Base-by-base conservation (phyloP, 306 rosid species). In the Castanea mollissima region DNA sequence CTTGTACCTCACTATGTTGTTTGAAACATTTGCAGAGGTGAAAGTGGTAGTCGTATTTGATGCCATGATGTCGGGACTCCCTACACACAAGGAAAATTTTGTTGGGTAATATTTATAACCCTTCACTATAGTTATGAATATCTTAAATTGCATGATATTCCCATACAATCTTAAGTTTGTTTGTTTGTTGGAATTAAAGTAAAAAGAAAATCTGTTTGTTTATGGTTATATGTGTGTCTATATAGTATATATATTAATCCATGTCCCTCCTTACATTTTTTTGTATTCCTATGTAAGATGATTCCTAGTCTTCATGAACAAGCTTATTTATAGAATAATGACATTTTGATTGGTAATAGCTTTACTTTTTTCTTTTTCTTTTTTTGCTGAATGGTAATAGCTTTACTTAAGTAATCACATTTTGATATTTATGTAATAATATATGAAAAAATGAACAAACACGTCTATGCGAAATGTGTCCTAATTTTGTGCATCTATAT, bases 51-150 rank as follows among this genome's bases (percentile, higher is more conserved):
- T 81, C 78, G 99, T 92, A 51, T 92, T 94, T 84, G 99, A 92
- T 87, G 97, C 99, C 58, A 83, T 91, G 93, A 89, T 88, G 92
- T 94, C 98, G 74, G 97, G 97, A 81, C 89, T 91, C 83, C 95
- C 99, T 11, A 81, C 90, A 16, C 97, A 92, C 85, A 91, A 91
- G 85, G 91, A 92, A 86, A 74, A 59, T 74, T 90, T 89, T 70
- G 87, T 80, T 1, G 95, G 98, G 98, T 94, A 94, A 69, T 69
- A 59, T 86, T 70, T 81, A 31, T 73, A 20, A 78, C 56, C 83
- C 81, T 76, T 27, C 16, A 58, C 56, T 51, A 32, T 73, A 64
- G 49, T 74, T 76, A 55, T 55, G 23, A 3, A 44, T 1, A 18
- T 64, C 75, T 63, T 80, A n/a, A 19, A 55, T 3, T 60, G 46